A percentile compares a stretch with the other conserved stretches of the same genome.
Evolutionary conservation across 495 filamentous ascomycete species (phyloP).

Genomic region (Xylaria scruposa): DNA sequence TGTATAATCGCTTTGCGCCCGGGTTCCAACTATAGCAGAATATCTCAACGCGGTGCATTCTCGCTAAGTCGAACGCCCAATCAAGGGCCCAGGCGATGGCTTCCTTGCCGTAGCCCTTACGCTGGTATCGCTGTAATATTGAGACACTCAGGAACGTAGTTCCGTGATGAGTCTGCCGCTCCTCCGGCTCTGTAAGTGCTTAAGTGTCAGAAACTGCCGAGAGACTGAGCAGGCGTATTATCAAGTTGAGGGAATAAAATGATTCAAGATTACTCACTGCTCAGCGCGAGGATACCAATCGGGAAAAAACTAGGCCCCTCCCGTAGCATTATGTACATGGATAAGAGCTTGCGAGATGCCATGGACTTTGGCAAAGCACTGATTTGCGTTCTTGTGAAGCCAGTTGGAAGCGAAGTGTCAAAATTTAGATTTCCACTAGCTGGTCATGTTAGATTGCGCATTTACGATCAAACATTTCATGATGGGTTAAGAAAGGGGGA

Average conservation of each 20-base stretch:
- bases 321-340: conserved; percentile 12
- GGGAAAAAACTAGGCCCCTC: background rate
- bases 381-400: background rate
- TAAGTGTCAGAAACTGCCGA: background rate
- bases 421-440: background rate
- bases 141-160: background rate
- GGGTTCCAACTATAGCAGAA: conserved; percentile 45
- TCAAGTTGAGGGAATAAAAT: background rate
- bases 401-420: background rate
- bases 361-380: background rate
- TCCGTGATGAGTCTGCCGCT: background rate
- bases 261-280: background rate
- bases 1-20: conserved; percentile 50
- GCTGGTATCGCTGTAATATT: conserved; percentile 42
- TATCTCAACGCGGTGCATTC: conserved; percentile 49
- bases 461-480: background rate
- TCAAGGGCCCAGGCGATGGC: conserved; percentile 55
- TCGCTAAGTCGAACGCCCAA: conserved; percentile 51
- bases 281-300: background rate
- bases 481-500: background rate
- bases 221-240: background rate
- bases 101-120: conserved; percentile 55
- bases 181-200: background rate
- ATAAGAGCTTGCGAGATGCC: conserved; percentile 11
- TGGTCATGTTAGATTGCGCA: background rate